These are phyloP conservation scores for Astragalus glycyphyllos DNA, from an alignment of 306 rosid species.

Conservation along the genomic window DNA sequence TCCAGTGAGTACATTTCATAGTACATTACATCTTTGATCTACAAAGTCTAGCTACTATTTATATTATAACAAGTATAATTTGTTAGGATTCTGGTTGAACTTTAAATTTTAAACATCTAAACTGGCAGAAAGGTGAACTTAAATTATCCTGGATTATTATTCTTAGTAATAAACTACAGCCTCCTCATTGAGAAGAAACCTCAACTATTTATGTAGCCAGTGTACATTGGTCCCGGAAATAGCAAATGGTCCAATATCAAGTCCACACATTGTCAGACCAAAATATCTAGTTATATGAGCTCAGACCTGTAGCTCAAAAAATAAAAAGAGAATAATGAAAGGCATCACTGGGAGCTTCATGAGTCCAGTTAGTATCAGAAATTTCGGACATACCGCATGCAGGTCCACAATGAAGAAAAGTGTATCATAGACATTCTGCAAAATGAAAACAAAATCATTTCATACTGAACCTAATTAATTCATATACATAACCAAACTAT, in stretches of 20 bases:
- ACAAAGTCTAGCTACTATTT: slow-evolving; percentile 14
- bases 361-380: slow-evolving; percentile 20
- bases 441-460: slow-evolving; percentile 37
- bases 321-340: slow-evolving; percentile 20
- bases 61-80: too few relatives aligned
- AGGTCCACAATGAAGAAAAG: slow-evolving; percentile 94
- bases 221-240: neutral
- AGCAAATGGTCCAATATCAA: slow-evolving; percentile 28
- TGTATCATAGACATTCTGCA: slow-evolving; percentile 84
- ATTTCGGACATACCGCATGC: slow-evolving; percentile 75
- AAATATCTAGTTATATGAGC: slow-evolving; percentile 26
- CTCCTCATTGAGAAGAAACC: slow-evolving; percentile 13
- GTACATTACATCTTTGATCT: slow-evolving; percentile 14
- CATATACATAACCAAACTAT: neutral
- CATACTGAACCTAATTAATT: slow-evolving; percentile 26
- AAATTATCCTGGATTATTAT: slow-evolving; percentile 17
- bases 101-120: slow-evolving; percentile 13
- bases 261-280: slow-evolving; percentile 20
- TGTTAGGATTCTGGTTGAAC: neutral
- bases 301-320: neutral
- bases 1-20: slow-evolving; percentile 3
- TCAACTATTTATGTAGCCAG: slow-evolving; percentile 12
- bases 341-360: slow-evolving; percentile 1
- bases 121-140: slow-evolving; percentile 7
- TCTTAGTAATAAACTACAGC: slow-evolving; percentile 20